Percentiles rank a stretch among this genome's conserved stretches.
Conservation (phyloP, 1,284 basidiomycete species). For the Cryptococcus sp. region DNA sequence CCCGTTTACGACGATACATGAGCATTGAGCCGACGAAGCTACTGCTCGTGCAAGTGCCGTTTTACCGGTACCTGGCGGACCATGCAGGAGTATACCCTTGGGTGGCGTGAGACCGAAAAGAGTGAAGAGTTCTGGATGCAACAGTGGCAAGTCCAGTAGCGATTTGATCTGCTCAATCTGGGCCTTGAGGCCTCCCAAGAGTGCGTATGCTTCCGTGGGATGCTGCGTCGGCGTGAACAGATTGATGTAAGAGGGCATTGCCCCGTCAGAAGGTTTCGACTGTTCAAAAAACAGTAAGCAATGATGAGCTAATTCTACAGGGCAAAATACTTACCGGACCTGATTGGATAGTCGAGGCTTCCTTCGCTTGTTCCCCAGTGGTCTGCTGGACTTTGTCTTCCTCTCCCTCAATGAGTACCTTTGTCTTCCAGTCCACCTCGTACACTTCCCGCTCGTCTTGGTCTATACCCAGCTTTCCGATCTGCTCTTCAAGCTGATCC, state of each 20-base stretch:
- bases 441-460: slow-evolving; percentile 26
- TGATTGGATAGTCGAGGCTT: background rate
- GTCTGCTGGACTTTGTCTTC: slow-evolving; percentile 23
- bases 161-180: slow-evolving; percentile 89
- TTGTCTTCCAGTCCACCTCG: slow-evolving; percentile 51
- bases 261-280: slow-evolving; percentile 10
- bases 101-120: slow-evolving; percentile 90
- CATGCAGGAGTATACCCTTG: slow-evolving; percentile 84
- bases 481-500: slow-evolving; percentile 63
- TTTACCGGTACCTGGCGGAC: slow-evolving; percentile 92
- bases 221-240: slow-evolving; percentile 44
- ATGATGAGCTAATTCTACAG: slow-evolving; percentile 37
- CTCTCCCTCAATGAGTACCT: slow-evolving; percentile 49
- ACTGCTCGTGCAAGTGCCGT: slow-evolving; percentile 90
- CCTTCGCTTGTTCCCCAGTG: background rate
- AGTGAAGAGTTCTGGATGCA: slow-evolving; percentile 82
- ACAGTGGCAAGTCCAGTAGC: slow-evolving; percentile 92
- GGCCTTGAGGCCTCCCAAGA: slow-evolving; percentile 83
- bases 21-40: slow-evolving; percentile 73
- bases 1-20: slow-evolving; percentile 86
- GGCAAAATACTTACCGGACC: slow-evolving; percentile 4
- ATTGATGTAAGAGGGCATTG: slow-evolving; percentile 50
- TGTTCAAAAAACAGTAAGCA: slow-evolving; percentile 43
- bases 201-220: slow-evolving; percentile 56
- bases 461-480: slow-evolving; percentile 10